Conservation (phyloP, 2,329 filamentous ascomycete genomes). For the Botryotinia calthae region DNA sequence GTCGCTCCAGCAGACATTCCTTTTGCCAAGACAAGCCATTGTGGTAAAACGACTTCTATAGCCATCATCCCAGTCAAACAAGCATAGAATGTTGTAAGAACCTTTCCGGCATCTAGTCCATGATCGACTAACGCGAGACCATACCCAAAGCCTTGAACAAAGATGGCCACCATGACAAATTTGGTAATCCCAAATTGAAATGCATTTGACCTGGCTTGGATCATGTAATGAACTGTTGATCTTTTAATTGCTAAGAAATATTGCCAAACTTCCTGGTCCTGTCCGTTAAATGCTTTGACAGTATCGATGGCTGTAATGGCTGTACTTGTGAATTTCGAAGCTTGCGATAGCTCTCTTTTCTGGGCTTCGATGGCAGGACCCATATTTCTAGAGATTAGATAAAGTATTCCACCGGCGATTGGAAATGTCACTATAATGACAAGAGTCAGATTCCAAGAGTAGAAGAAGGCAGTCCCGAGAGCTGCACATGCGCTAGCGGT, state of each 20-base stretch:
- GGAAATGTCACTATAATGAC: slow-evolving; percentile 74
- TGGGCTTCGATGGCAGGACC: slow-evolving; percentile 67
- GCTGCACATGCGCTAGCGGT: slow-evolving; percentile 63
- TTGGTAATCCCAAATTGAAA: slow-evolving; percentile 71
- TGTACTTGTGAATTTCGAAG: slow-evolving; percentile 68
- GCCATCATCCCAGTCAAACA: slow-evolving; percentile 74
- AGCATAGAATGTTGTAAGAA: slow-evolving; percentile 84
- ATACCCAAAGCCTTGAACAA: slow-evolving; percentile 89
- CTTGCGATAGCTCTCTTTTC: slow-evolving; percentile 62
- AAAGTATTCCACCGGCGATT: slow-evolving; percentile 59
- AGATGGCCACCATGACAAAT: slow-evolving; percentile 73
- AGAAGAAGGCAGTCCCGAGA: slow-evolving; percentile 69
- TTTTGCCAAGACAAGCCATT: slow-evolving; percentile 74
- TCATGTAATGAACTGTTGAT: slow-evolving; percentile 62
- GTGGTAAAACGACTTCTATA: slow-evolving; percentile 70
- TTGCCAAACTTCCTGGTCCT: slow-evolving; percentile 64
- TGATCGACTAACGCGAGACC: slow-evolving; percentile 66
- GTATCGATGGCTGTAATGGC: slow-evolving; percentile 74
- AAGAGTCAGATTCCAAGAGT: slow-evolving; percentile 80
- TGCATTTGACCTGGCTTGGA: slow-evolving; percentile 67
- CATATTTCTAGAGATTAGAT: slow-evolving; percentile 58
- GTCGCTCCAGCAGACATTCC: slow-evolving; percentile 70
- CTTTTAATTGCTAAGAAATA: slow-evolving; percentile 58
- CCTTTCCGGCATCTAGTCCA: slow-evolving; percentile 57
- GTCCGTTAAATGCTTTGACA: slow-evolving; percentile 82